Evolutionary conservation across 2,329 filamentous ascomycete genomes (phyloP).

Genomic region (Didymella segeticola): DNA sequence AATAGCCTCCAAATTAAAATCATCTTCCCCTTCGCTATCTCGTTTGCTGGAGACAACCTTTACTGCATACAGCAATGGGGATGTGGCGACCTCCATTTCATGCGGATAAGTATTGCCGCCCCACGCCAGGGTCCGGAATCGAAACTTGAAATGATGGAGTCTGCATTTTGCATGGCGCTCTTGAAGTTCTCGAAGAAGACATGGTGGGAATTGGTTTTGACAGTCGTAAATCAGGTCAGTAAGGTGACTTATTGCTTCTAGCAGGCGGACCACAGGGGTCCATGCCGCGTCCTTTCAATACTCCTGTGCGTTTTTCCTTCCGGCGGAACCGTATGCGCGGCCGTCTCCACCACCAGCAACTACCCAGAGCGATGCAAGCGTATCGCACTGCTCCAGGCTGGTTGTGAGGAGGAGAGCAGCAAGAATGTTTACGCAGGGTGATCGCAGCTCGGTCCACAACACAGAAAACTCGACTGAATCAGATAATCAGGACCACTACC

Average conservation of each 20-base stretch:
- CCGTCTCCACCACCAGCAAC: no score
- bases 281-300: slow-evolving; percentile 30
- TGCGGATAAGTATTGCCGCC: background rate
- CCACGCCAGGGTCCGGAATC: background rate
- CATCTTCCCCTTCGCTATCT: background rate
- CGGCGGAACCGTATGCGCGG: no score
- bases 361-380: no score
- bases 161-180: background rate
- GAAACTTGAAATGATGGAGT: background rate
- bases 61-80: background rate
- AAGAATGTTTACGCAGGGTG: no score
- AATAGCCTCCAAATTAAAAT: background rate
- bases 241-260: slow-evolving; percentile 19
- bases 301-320: no score
- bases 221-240: slow-evolving; percentile 31
- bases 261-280: slow-evolving; percentile 25
- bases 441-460: no score
- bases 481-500: no score
- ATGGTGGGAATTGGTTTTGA: slow-evolving; percentile 19
- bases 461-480: no score
- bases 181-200: background rate
- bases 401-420: no score
- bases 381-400: no score
- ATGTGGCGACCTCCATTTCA: background rate
- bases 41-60: background rate